Base-by-base conservation (phyloP, 495 filamentous ascomycete genomes). In the Penicillium fimorum region DNA sequence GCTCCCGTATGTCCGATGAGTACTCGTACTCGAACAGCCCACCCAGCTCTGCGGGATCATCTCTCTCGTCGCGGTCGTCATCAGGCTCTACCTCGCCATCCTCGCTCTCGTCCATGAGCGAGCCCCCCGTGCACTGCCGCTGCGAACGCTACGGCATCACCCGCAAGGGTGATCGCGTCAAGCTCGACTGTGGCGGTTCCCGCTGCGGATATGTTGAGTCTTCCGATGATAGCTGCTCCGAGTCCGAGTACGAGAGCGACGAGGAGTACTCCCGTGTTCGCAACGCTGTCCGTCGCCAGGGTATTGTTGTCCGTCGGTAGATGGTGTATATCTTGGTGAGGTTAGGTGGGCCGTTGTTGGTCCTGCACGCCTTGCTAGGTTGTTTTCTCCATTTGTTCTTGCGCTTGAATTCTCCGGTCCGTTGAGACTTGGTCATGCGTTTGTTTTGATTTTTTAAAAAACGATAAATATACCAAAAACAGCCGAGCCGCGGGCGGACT, bases 101-200 rank as follows among this genome's bases (percentile, higher is more conserved):
- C 44, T 90, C 87, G 25, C 80, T 89, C n/a, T 81, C 81, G 42
- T 89, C 83, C 50, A 78, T 92, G 64, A 87, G 82, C 62, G 89
- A 89, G 68, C 84, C 84, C 69, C 82, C 83, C 71, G 83, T 81
- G 47, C 67, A 75, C 54, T 97, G 92, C 82, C 87, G 84, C 56
- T 96, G 92, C 74, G 89, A 97, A 64, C 90, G 92, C 78, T 97
- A 94, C 78, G 92, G 92, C 53, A 95, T 97, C 79, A 97, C 92
- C 55, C 89, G 91, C 75, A 85, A 85, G 76, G 92, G 92, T 57
- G 87, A 92, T 68, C 83, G 91, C 54, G 87, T 96, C 82, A 94
- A 91, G 82, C 84, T 96, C 58, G 92, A 96, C 82, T 96, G 92
- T 64, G 91, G 91, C 43, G 92, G 92, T 58, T 76, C 82, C 56